phyloP scores from a whole-genome alignment of 345 rosid species.

The Moringa oleifera region DNA sequence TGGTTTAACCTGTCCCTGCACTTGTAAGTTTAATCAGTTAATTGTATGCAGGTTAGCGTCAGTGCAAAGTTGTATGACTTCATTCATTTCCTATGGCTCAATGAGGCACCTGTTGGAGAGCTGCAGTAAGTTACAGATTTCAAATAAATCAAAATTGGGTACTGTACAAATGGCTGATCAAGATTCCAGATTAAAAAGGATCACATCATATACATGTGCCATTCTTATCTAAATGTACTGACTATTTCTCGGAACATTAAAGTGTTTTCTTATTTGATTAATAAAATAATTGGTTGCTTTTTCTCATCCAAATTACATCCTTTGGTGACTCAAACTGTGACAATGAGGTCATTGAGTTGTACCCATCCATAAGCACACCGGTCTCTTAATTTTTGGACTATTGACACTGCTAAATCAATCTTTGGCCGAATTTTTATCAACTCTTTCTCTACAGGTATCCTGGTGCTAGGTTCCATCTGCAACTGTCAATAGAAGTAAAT shows the following conservation, averaged over 20 bases:
- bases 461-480: slow-evolving; percentile 55
- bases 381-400: slow-evolving; percentile 47
- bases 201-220: not conserved
- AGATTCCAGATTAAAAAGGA: slow-evolving; percentile 11
- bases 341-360: slow-evolving; percentile 39
- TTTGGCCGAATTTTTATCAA: slow-evolving; percentile 45
- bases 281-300: not conserved
- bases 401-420: slow-evolving; percentile 52
- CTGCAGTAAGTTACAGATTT: slow-evolving; percentile 34
- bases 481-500: not conserved
- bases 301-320: too few species aligned
- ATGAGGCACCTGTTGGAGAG: slow-evolving; percentile 98
- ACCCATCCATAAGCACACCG: slow-evolving; percentile 91
- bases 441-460: slow-evolving; percentile 54
- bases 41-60: slow-evolving; percentile 69
- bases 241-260: too few species aligned
- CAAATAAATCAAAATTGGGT: slow-evolving; percentile 4
- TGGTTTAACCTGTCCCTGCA: too few species aligned
- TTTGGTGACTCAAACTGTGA: slow-evolving; percentile 2
- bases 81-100: slow-evolving; percentile 95
- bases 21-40: not conserved
- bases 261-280: too few species aligned
- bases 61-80: slow-evolving; percentile 82
- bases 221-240: not conserved
- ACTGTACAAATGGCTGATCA: slow-evolving; percentile 13